Evolutionary conservation across 352 stramenopile genomes (phyloP).

Genomic region (Phytophthora meadii): DNA sequence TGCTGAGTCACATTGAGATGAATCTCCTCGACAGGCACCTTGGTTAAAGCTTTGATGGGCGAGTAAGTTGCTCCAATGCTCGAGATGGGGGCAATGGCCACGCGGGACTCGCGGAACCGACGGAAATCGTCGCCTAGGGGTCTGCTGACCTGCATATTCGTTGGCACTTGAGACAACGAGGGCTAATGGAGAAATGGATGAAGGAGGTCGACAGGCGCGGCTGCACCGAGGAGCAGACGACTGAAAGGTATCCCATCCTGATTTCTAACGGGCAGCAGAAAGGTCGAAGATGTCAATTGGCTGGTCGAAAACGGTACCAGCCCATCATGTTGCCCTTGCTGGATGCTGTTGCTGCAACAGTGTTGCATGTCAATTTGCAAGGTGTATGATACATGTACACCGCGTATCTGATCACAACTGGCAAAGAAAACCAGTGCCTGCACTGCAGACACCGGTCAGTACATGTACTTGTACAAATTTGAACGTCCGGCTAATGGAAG

Average conservation of each 20-base stretch:
- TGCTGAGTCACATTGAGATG: slow-evolving; percentile 19
- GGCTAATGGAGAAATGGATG: slow-evolving; percentile 14
- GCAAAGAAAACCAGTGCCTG: too few species aligned
- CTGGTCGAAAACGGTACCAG: neutral
- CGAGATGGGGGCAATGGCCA: slow-evolving; percentile 17
- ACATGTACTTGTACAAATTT: too few species aligned
- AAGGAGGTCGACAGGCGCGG: too few species aligned
- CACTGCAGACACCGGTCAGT: too few species aligned
- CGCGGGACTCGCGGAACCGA: slow-evolving; percentile 11
- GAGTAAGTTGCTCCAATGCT: slow-evolving; percentile 2
- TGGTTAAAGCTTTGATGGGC: neutral
- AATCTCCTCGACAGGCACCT: slow-evolving; percentile 15
- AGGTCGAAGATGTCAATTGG: neutral
- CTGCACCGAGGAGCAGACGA: neutral
- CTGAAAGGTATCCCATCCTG: slow-evolving; percentile 1
- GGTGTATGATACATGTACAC: too few species aligned
- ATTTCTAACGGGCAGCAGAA: neutral
- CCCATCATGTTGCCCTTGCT: too few species aligned
- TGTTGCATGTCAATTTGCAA: neutral
- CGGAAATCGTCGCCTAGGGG: slow-evolving; percentile 13
- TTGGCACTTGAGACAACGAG: neutral
- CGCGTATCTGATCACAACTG: too few species aligned
- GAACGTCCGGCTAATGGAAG: too few species aligned
- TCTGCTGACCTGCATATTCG: slow-evolving; percentile 22
- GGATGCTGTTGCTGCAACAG: too few species aligned